A percentile compares a stretch with the other conserved stretches of the same genome.
Evolutionary conservation across 1,139 yeast species (phyloP).

Genomic region (Yarrowia galli): DNA sequence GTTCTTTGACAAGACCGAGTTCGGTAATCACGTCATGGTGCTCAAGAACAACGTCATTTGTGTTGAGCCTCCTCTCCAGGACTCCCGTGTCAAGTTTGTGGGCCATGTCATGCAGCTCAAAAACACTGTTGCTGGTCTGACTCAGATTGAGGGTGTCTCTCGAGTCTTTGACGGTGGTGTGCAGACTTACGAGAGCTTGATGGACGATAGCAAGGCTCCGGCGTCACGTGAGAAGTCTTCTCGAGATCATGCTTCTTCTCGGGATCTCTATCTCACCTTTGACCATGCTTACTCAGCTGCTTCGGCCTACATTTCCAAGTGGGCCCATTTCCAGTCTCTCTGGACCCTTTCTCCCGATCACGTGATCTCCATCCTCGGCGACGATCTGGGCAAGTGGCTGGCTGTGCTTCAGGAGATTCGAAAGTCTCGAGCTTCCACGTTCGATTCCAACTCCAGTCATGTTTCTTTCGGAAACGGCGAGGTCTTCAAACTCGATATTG

Average conservation of each 20-base stretch:
- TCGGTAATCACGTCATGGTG: conserved; percentile 22
- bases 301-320: conserved; percentile 54
- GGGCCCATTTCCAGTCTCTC: conserved; percentile 65
- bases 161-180: conserved; percentile 21
- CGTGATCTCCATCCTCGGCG: conserved; percentile 50
- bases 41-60: conserved; percentile 26
- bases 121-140: conserved; percentile 5
- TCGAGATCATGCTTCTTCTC: conserved; percentile 1
- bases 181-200: conserved; percentile 20
- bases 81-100: conserved; percentile 52
- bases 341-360: conserved; percentile 62
- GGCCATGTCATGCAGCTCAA: conserved; percentile 45
- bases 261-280: conserved; percentile 20
- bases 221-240: conserved; percentile 11
- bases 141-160: conserved; percentile 34
- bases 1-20: conserved; percentile 18
- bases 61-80: conserved; percentile 50
- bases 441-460: conserved; percentile 60
- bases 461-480: conserved; percentile 53
- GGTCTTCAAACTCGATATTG: conserved; percentile 54
- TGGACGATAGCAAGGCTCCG: conserved; percentile 10
- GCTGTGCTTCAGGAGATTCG: conserved; percentile 57
- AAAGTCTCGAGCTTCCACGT: conserved; percentile 54
- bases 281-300: conserved; percentile 49
- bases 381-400: conserved; percentile 59